Evolutionary conservation across 352 stramenopile genomes (phyloP), one percentile per base, ranked within the genome.

Genomic region (Phytophthora sansomeana): DNA sequence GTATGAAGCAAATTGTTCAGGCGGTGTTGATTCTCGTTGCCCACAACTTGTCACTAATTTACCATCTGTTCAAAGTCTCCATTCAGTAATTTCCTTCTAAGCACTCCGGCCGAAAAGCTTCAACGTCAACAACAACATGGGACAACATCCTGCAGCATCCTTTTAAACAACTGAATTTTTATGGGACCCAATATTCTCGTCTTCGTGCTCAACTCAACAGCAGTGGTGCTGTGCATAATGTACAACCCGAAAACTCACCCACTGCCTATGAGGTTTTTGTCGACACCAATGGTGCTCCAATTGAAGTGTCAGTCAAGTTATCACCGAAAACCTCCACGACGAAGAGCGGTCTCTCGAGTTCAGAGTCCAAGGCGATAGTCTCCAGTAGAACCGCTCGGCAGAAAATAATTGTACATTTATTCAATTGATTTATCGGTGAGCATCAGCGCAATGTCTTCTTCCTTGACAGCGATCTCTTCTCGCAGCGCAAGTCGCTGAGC

Each of bases 401-500:
- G 19, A 30, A 51, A 69, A 14, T 48, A 63, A 63, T n/a, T n/a
- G n/a, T n/a, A n/a, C n/a, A n/a, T 58, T 72, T 19, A 67, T 44
- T 53, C 53, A 29, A 51, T 58, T n/a, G 35, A 1, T 54, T 55
- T 28, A 32, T 77, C 58, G 17, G 17, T 32, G 26, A 90, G 68
- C 28, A 74, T 67, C n/a, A 87, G 38, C 3, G 78, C 79, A 17
- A 91, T 91, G 19, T 90, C 76, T 24, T 90, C 75, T 43, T 90
- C 78, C 33, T 83, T 85, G 6, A 69, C 43, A 4, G 77, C 73
- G 38, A 91, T 90, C 9, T 87, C 72, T 55, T 93, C 81, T 3
- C 80, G 77, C 29, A 93, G n/a, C 11, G 57, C 58, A 10, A 90
- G 67, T 0, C 85, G 69, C 41, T 87, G 69, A 1, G 75, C 65